Percentiles rank a stretch among this genome's conserved stretches.
phyloP scores from a whole-genome alignment of 2,329 filamentous ascomycete species.

The Colletotrichum sp. region DNA sequence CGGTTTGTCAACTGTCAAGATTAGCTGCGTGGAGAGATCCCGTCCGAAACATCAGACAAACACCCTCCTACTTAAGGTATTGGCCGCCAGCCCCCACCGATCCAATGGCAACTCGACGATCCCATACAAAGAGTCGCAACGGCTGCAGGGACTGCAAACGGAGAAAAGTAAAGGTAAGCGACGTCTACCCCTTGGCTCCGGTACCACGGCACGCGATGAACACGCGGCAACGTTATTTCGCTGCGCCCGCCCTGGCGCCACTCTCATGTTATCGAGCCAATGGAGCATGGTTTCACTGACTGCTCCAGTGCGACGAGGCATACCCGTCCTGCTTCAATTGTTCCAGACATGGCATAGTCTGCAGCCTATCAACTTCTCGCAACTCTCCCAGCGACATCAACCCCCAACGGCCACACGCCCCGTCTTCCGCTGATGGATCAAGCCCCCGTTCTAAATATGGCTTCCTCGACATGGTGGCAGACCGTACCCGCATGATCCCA shows the following conservation, averaged over 20 bases:
- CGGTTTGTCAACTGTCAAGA: neutral
- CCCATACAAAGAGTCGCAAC: constrained; percentile 37
- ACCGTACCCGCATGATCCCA: neutral
- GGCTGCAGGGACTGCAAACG: constrained; percentile 36
- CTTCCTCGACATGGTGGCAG: neutral
- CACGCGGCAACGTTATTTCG: neutral
- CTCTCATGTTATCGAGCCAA: neutral
- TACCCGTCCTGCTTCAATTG: constrained; percentile 35
- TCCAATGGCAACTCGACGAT: constrained; percentile 25
- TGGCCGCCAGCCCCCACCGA: too few species aligned
- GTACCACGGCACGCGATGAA: neutral
- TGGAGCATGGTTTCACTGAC: neutral
- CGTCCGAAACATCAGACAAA: neutral
- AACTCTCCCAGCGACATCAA: neutral
- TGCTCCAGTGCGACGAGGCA: constrained; percentile 28
- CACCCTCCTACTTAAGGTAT: neutral
- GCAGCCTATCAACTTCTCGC: constrained; percentile 27
- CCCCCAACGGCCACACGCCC: neutral
- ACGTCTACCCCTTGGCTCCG: neutral
- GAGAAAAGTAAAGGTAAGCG: constrained; percentile 36
- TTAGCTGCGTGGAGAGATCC: neutral
- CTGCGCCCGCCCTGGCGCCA: neutral
- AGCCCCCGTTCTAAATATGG: neutral
- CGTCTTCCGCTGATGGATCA: neutral
- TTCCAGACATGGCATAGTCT: constrained; percentile 29